Base-by-base conservation (phyloP, 768 basidiomycete genomes). In the Steccherinum ochraceum region DNA sequence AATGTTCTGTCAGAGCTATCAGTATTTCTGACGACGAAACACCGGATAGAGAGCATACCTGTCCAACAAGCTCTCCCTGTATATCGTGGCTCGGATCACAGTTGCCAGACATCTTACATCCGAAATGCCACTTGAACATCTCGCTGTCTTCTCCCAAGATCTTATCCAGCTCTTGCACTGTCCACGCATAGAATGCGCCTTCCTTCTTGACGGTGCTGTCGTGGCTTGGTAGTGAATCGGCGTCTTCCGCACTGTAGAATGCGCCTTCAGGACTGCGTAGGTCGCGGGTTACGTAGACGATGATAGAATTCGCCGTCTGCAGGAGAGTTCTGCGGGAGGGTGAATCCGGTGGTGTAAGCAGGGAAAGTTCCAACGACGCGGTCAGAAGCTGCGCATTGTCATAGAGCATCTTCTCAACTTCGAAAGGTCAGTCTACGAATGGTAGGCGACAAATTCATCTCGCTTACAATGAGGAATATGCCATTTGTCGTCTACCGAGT, bases 111-210 rank as follows among this genome's bases (percentile, higher is more conserved):
- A 48, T 53, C 52, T 68, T 55, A 11, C 70, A 65, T 0, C 68
- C 69, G 48, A 66, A 71, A 52, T 68, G 64, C 24, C 53, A 55
- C n/a, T 53, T 58, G 50, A 70, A 61, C 12, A 70, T 21, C 4
- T 60, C 58, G 1, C 65, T 57, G 20, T 65, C 60, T 1, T 60
- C 61, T 0, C 61, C 63, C 0, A 72, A 52, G 5, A 70, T 49
- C 13, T 60, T 53, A 21, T 69, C 67, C 42, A 73, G 58, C 47
- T 69, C 60, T 12, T 49, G 18, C 16, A 60, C 57, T 3, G 58
- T 65, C 71, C 72, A 73, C 7, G 68, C 65, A 24, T 71, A 71
- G 60, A 70, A 72, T 13, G 68, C 71, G 21, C 69, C 70, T 54
- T 71, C 69, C 61, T 60, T 57, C 53, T 59, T 57, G 35, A 61